Evolutionary conservation across 495 filamentous ascomycete genomes (phyloP), one percentile per base, ranked within the genome.

Genomic region (Rhizodiscina lignyota): DNA sequence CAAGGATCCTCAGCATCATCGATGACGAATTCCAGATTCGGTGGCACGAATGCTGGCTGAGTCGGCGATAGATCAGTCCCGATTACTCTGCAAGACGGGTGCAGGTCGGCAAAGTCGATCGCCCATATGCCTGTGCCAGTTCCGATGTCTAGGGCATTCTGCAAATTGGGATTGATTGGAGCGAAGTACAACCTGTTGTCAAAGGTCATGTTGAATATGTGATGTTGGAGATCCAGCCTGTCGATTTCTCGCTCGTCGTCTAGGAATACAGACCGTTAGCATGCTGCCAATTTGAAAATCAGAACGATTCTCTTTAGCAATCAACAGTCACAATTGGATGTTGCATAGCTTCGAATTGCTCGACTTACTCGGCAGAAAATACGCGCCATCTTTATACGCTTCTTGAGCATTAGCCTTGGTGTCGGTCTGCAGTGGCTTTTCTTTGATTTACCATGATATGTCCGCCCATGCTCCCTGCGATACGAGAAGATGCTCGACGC

Each of bases 171-270:
- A 3, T 39, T 37, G 21, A 62, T 43, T 18, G 48, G 74, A 2
- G 74, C 66, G 29, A 67, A 63, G 45, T 62, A 62, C 1, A 80
- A 53, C 40, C 57, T 51, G n/a, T 64, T 63, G 21, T 61, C 57
- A 26, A 62, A 49, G 2, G 51, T 63, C 5, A 75, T 52, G 30
- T 65, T 59, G 26, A 70, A 62, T 52, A 78, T 61, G 21, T 66
- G 56, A 50, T 78, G 73, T 51, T 78, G 74, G 49, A 79, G 68
- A 52, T 79, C 75, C 18, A 61, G 10, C 22, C 34, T 13, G 10
- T 36, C 34, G 18, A 36, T 18, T 21, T 36, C 34, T n/a, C 18
- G 18, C 13, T 36, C 34, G 21, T 36, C 34, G 18, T 36, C 26
- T 13, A 21, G 34, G 18, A 36, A 36, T n/a, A n/a, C n/a, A n/a